Conservation (phyloP, 352 stramenopile genomes). For the Halophytophthora batemanensis region DNA sequence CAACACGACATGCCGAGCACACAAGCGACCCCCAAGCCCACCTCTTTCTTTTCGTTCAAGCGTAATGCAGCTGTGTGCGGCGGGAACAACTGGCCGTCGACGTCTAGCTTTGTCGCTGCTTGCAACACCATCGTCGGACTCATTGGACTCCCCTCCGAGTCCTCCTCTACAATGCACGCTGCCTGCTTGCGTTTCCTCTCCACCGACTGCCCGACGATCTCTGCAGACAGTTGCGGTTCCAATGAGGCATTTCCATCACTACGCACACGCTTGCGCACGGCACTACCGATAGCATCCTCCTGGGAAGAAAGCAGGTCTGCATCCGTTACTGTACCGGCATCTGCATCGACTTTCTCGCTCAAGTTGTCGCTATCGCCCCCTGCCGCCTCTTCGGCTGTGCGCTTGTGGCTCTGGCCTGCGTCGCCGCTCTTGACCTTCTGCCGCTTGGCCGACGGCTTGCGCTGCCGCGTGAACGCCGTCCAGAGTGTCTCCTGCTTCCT, state of each 20-base stretch:
- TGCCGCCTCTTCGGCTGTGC: slow-evolving; percentile 8
- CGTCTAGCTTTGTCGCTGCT: not conserved
- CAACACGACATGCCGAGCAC: too few species aligned
- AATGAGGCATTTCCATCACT: slow-evolving; percentile 5
- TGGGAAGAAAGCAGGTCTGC: slow-evolving; percentile 55
- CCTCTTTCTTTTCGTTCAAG: slow-evolving; percentile 53
- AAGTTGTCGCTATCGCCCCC: not conserved
- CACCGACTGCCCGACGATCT: not conserved
- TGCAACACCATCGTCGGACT: slow-evolving; percentile 4
- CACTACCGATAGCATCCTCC: slow-evolving; percentile 29
- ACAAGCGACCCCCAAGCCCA: slow-evolving; percentile 15
- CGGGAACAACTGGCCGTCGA: not conserved
- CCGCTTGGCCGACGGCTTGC: slow-evolving; percentile 20
- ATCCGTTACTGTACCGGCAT: slow-evolving; percentile 52
- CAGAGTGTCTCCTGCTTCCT: slow-evolving; percentile 47
- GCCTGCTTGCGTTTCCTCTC: not conserved
- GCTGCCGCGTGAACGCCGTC: slow-evolving; percentile 38
- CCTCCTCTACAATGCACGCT: not conserved
- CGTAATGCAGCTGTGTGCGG: slow-evolving; percentile 5
- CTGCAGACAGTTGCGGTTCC: not conserved
- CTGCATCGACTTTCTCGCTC: slow-evolving; percentile 8
- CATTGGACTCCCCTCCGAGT: not conserved
- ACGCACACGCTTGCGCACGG: slow-evolving; percentile 4
- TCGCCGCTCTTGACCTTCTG: slow-evolving; percentile 20
- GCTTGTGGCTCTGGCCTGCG: not conserved